These are phyloP conservation scores for Rhizopogon salebrosus DNA, from an alignment of 768 basidiomycete genomes.

Conservation along the genomic window DNA sequence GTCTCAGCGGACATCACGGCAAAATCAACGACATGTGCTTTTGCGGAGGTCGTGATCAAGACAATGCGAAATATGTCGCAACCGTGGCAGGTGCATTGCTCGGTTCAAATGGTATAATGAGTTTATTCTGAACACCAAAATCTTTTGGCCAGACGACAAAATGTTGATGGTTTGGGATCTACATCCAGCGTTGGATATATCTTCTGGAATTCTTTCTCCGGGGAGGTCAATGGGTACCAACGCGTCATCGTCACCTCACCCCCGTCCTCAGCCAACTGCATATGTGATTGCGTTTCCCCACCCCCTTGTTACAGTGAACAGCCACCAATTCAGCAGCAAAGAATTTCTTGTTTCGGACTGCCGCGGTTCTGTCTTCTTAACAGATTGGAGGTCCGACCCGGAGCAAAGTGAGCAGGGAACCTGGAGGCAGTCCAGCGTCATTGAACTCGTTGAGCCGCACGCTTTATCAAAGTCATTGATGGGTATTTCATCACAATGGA, in stretches of 20 bases:
- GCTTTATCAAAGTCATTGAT: conserved; percentile 49
- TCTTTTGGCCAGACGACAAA: conserved; percentile 56
- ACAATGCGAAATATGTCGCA: conserved; percentile 69
- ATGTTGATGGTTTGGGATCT: conserved; percentile 88
- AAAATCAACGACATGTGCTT: conserved; percentile 75
- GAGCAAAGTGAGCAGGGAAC: conserved; percentile 42
- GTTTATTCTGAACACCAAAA: background rate
- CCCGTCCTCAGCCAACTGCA: conserved; percentile 67
- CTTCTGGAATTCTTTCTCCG: conserved; percentile 31
- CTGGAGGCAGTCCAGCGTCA: conserved; percentile 57
- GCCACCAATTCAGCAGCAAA: conserved; percentile 70
- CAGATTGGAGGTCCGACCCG: conserved; percentile 81
- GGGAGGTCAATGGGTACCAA: conserved; percentile 24
- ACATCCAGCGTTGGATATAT: conserved; percentile 46
- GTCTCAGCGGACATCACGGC: conserved; percentile 77
- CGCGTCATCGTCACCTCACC: conserved; percentile 23
- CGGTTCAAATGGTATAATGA: background rate
- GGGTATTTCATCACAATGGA: conserved; percentile 41
- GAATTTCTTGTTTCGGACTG: conserved; percentile 77
- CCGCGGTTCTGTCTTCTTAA: conserved; percentile 67
- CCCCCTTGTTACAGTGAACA: conserved; percentile 61
- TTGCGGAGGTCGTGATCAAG: conserved; percentile 68
- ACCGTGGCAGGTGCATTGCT: conserved; percentile 62
- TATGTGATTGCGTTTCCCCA: conserved; percentile 71
- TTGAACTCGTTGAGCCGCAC: conserved; percentile 71